These are phyloP conservation scores for Boletus bicolor DNA, from an alignment of 768 basidiomycete genomes.

Conservation along the genomic window DNA sequence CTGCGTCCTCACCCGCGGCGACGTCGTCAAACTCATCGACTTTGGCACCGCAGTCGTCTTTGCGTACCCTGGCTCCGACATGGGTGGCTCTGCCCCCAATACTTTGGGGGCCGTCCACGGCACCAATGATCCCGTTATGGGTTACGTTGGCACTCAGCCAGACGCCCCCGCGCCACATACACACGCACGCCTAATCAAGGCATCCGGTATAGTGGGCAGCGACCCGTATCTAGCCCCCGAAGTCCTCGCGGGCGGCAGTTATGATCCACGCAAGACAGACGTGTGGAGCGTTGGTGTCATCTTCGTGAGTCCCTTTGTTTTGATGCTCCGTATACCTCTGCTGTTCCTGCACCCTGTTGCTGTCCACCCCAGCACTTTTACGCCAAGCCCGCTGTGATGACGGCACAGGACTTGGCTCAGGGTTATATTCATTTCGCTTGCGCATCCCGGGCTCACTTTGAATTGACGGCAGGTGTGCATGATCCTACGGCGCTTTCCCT, in stretches of 20 bases:
- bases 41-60: conserved; percentile 99
- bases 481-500: conserved; percentile 95
- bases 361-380: background rate
- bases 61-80: conserved; percentile 91
- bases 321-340: background rate
- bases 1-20: conserved; percentile 95
- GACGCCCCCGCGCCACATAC: conserved; percentile 39
- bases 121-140: conserved; percentile 10
- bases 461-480: conserved; percentile 57
- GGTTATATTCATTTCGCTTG: conserved; percentile 6
- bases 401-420: background rate
- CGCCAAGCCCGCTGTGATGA: background rate
- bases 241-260: conserved; percentile 73
- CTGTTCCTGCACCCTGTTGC: background rate
- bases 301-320: conserved; percentile 56
- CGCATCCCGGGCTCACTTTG: conserved; percentile 12
- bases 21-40: conserved; percentile 98
- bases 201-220: conserved; percentile 91
- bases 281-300: conserved; percentile 99
- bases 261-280: conserved; percentile 97
- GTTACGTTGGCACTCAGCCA: conserved; percentile 20
- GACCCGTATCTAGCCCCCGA: conserved; percentile 99
- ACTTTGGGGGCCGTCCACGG: conserved; percentile 4
- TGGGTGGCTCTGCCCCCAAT: conserved; percentile 32
- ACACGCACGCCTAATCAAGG: conserved; percentile 44